Evolutionary conservation across 768 basidiomycete species (phyloP).

Genomic region (Phaeotremella fagi): DNA sequence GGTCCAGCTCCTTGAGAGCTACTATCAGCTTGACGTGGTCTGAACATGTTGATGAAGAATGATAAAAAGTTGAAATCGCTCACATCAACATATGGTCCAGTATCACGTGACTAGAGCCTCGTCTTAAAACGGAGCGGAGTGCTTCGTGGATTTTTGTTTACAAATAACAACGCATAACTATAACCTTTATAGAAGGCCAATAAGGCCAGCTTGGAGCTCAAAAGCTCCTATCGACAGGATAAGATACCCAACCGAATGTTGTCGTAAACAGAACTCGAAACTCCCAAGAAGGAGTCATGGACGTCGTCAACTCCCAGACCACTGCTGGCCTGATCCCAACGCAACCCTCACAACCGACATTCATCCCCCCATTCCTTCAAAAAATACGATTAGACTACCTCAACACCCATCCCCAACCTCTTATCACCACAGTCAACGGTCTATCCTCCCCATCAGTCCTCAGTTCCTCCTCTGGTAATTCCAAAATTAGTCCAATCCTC

Average conservation of each 20-base stretch:
- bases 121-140: too few relatives aligned
- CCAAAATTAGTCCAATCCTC: neutral
- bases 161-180: too few relatives aligned
- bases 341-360: neutral
- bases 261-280: neutral
- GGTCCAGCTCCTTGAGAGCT: slow-evolving; percentile 15
- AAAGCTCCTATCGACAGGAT: too few relatives aligned
- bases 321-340: too few relatives aligned
- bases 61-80: too few relatives aligned
- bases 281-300: too few relatives aligned
- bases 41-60: slow-evolving; percentile 11
- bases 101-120: neutral
- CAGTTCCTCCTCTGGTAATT: neutral
- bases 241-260: too few relatives aligned
- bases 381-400: neutral
- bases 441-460: neutral
- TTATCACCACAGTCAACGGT: neutral
- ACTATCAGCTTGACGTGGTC: slow-evolving; percentile 10
- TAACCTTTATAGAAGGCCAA: too few relatives aligned
- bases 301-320: too few relatives aligned
- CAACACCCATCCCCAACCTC: neutral
- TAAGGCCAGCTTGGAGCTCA: neutral
- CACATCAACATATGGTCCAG: too few relatives aligned
- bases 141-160: too few relatives aligned
- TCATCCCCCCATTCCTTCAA: neutral